Percentiles rank a stretch among this genome's conserved stretches.
Evolutionary conservation across 495 filamentous ascomycete genomes (phyloP).

Genomic region (Aspergillus sclerotiicarbonarius): DNA sequence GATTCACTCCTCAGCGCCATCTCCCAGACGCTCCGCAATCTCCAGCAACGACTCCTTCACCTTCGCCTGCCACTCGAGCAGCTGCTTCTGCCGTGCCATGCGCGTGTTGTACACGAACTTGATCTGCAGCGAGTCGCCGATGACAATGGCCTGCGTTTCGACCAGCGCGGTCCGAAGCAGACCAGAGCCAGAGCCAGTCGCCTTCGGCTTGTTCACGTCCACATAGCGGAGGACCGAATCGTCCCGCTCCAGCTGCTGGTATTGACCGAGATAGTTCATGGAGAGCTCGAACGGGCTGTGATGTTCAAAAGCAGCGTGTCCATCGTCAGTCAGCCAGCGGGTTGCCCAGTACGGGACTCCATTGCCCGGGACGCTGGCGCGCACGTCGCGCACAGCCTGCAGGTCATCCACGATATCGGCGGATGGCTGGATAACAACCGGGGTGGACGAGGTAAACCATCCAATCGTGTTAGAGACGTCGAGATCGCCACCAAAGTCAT

Average conservation of each 20-base stretch:
- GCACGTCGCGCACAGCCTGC: conserved; percentile 12
- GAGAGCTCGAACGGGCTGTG: conserved; percentile 10
- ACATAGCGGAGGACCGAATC: not conserved
- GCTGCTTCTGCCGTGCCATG: not conserved
- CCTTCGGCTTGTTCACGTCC: not conserved
- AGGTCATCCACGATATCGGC: not conserved
- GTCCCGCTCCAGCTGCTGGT: not conserved
- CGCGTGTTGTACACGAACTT: not conserved
- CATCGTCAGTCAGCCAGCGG: not conserved
- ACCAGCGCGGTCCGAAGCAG: not conserved
- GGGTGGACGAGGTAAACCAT: conserved; percentile 46
- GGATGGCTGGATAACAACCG: conserved; percentile 13
- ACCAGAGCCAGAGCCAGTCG: not conserved
- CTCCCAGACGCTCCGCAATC: not conserved
- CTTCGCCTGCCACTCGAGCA: not conserved
- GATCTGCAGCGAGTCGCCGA: not conserved
- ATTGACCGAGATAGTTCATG: conserved; percentile 10
- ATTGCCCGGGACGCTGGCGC: conserved; percentile 18
- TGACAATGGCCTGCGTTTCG: not conserved
- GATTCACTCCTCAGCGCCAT: not conserved
- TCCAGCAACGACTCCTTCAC: not conserved
- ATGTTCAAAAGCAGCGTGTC: not conserved
- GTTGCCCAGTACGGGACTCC: conserved; percentile 26
- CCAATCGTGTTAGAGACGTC: conserved; percentile 49
- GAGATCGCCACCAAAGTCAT: conserved; percentile 31